Evolutionary conservation across 2,329 filamentous ascomycete species (phyloP).

Genomic region (Fusarium papillatum): DNA sequence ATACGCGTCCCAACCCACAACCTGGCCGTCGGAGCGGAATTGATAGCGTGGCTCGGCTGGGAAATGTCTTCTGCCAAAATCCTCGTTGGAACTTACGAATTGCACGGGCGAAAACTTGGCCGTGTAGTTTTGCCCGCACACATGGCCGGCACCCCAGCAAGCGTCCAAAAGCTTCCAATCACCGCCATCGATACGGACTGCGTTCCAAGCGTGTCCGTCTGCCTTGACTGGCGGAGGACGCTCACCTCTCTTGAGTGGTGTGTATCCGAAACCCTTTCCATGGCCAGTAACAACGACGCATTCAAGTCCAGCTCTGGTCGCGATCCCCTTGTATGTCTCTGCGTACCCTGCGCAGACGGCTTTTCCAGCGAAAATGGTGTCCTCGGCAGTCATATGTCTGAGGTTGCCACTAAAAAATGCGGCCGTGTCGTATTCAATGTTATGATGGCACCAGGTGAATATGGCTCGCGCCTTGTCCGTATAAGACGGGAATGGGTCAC

Average conservation of each 20-base stretch:
- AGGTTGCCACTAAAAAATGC: slow-evolving; percentile 83
- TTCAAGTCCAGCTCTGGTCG: slow-evolving; percentile 83
- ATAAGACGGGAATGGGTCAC: slow-evolving; percentile 80
- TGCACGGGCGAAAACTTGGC: slow-evolving; percentile 75
- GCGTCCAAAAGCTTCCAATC: slow-evolving; percentile 93
- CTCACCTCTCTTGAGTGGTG: slow-evolving; percentile 72
- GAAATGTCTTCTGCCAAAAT: slow-evolving; percentile 87
- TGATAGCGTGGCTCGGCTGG: slow-evolving; percentile 78
- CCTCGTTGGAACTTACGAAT: slow-evolving; percentile 77
- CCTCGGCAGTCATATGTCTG: slow-evolving; percentile 75
- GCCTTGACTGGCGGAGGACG: slow-evolving; percentile 73
- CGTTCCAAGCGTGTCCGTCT: slow-evolving; percentile 91
- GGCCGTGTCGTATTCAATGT: slow-evolving; percentile 86
- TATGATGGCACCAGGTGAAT: slow-evolving; percentile 97
- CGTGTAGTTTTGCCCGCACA: slow-evolving; percentile 68
- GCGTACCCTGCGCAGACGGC: slow-evolving; percentile 96
- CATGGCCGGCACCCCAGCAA: slow-evolving; percentile 91
- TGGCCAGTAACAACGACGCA: slow-evolving; percentile 82
- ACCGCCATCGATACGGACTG: slow-evolving; percentile 86
- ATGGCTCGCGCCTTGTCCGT: slow-evolving; percentile 95
- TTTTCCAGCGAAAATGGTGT: slow-evolving; percentile 81
- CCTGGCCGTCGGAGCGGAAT: slow-evolving; percentile 79
- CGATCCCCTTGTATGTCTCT: slow-evolving; percentile 83
- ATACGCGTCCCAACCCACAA: slow-evolving; percentile 86
- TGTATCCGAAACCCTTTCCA: slow-evolving; percentile 88